A percentile compares a stretch with the other conserved stretches of the same genome.
phyloP scores from a whole-genome alignment of 495 filamentous ascomycete genomes.

The Geoglossum glabrum region DNA sequence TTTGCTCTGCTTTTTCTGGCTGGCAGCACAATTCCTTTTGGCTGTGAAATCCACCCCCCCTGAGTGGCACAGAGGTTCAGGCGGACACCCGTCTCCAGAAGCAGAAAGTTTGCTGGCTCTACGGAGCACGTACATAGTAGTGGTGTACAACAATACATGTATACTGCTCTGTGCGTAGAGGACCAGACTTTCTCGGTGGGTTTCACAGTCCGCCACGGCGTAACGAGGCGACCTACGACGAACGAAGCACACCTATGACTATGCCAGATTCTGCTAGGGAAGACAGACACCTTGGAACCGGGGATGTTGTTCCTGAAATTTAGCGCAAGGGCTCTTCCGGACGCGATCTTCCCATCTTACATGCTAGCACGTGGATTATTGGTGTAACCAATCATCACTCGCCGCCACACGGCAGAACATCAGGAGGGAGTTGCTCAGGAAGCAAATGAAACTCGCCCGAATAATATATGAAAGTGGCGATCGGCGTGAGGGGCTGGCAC shows the following conservation, averaged over 20 bases:
- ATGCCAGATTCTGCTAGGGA: background rate
- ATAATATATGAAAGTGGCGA: too few species aligned
- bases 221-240: background rate
- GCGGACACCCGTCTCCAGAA: background rate
- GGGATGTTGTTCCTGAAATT: background rate
- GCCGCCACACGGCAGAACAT: background rate
- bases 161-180: too few species aligned
- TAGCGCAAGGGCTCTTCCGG: background rate
- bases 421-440: background rate
- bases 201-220: background rate
- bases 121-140: too few species aligned
- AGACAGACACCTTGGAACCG: background rate
- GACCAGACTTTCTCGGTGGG: background rate
- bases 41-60: background rate
- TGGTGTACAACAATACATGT: too few species aligned
- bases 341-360: background rate
- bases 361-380: background rate
- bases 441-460: background rate
- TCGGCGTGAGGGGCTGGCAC: background rate
- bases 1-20: background rate
- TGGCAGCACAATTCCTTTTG: background rate
- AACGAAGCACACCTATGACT: too few species aligned
- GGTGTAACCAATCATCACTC: background rate
- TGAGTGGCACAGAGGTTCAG: background rate
- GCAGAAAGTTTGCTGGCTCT: too few species aligned